These are phyloP conservation scores for Podila clonocystis DNA, from an alignment of 192 early-diverging fungal genomes.

Conservation along the genomic window DNA sequence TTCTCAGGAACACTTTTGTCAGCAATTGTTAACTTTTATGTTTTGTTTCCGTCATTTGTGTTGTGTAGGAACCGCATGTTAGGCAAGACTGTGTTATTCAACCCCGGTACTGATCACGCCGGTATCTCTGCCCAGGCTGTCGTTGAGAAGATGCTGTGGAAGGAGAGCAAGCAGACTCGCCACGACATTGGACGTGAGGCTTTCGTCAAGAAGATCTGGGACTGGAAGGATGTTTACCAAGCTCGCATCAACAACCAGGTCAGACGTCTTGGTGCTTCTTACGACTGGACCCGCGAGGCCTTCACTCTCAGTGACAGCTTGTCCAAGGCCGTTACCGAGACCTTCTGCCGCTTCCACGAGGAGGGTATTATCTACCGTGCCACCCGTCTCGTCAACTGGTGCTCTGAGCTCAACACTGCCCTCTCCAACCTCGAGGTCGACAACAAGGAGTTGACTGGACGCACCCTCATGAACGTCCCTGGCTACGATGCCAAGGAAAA, in stretches of 20 bases:
- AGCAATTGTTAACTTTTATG: not conserved
- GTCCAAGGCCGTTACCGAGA: constrained; percentile 88
- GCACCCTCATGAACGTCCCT: constrained; percentile 87
- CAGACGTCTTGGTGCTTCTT: constrained; percentile 88
- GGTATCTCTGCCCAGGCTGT: constrained; percentile 98
- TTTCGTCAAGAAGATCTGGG: constrained; percentile 91
- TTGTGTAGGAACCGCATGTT: constrained; percentile 88
- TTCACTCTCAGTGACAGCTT: constrained; percentile 94
- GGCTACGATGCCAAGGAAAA: constrained; percentile 94
- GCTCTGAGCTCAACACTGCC: constrained; percentile 93
- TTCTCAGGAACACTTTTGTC: not conserved
- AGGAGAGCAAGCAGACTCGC: constrained; percentile 82
- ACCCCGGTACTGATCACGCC: constrained; percentile 96
- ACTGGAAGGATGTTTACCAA: constrained; percentile 93
- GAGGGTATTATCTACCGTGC: constrained; percentile 97
- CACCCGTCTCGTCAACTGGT: constrained; percentile 99
- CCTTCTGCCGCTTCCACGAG: constrained; percentile 93
- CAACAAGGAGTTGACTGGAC: constrained; percentile 85
- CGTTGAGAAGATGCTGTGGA: constrained; percentile 95
- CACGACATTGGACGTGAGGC: constrained; percentile 94
- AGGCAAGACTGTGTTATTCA: constrained; percentile 93
- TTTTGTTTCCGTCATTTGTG: not conserved
- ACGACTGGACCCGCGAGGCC: constrained; percentile 91
- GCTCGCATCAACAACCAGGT: constrained; percentile 89
- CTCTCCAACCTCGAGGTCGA: constrained; percentile 98